Conservation (phyloP, 2,329 filamentous ascomycete species). For the Westerdykella aurantiaca region DNA sequence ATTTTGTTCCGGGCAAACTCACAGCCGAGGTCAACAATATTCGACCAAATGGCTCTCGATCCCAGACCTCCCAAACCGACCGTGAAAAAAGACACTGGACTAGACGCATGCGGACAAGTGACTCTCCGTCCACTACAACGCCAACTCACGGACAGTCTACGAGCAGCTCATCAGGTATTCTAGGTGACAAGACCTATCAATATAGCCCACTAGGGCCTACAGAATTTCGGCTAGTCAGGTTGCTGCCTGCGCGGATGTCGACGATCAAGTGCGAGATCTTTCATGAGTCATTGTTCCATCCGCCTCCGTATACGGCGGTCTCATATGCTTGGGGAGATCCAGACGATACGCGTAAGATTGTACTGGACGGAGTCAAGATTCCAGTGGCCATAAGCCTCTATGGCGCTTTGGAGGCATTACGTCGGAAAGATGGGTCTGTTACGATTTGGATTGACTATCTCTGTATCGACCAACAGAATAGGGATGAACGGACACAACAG, state of each 20-base stretch:
- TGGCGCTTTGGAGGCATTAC: slow-evolving; percentile 11
- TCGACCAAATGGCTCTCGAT: no score
- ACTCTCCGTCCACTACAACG: no score
- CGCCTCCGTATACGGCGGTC: slow-evolving; percentile 23
- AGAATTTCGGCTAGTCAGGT: slow-evolving; percentile 12
- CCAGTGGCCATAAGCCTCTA: slow-evolving; percentile 13
- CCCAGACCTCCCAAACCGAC: no score
- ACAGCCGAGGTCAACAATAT: no score
- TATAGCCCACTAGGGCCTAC: slow-evolving; percentile 7
- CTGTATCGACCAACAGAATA: slow-evolving; percentile 24
- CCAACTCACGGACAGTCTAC: no score
- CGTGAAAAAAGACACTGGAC: no score
- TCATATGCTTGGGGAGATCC: slow-evolving; percentile 35
- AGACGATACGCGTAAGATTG: slow-evolving; percentile 12
- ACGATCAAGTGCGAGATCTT: slow-evolving; percentile 14
- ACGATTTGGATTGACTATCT: slow-evolving; percentile 25
- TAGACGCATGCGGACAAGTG: no score
- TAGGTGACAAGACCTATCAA: slow-evolving; percentile 7
- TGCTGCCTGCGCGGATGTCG: slow-evolving; percentile 9
- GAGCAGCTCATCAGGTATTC: slow-evolving; percentile 1
- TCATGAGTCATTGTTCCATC: slow-evolving; percentile 8
- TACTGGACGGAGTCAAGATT: slow-evolving; percentile 7
- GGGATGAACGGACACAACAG: slow-evolving; percentile 13
- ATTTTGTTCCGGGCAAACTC: no score
- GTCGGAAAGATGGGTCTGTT: slow-evolving; percentile 7